phyloP scores from a whole-genome alignment of 257 asterid genomes.

The Solanum rostratum region DNA sequence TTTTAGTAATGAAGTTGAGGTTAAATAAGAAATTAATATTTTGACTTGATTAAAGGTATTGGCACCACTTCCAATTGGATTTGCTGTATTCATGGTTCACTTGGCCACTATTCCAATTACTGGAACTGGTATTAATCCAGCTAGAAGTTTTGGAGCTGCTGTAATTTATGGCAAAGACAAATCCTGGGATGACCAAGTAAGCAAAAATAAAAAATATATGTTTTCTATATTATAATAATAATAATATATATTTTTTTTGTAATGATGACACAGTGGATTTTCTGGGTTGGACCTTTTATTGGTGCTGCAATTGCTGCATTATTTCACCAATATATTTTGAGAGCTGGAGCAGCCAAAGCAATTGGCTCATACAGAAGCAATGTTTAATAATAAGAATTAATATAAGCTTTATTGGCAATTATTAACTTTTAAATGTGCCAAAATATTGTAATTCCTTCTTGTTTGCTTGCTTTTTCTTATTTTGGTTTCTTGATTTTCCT shows the following conservation, averaged over 20 bases:
- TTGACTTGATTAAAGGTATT: conserved; percentile 26
- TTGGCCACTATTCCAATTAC: conserved; percentile 63
- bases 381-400: background rate
- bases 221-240: background rate
- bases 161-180: conserved; percentile 51
- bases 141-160: conserved; percentile 66
- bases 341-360: conserved; percentile 64
- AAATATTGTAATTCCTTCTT: background rate
- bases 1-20: background rate
- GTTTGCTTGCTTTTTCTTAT: background rate
- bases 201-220: background rate
- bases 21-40: background rate
- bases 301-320: conserved; percentile 86
- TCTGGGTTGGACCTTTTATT: conserved; percentile 78
- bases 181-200: conserved; percentile 62
- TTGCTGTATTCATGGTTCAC: conserved; percentile 71
- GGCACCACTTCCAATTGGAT: conserved; percentile 79
- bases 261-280: conserved; percentile 41
- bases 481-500: background rate
- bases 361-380: conserved; percentile 61
- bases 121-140: conserved; percentile 70
- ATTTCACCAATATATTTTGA: conserved; percentile 50
- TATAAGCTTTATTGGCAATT: background rate
- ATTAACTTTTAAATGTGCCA: background rate
- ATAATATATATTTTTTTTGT: background rate